phyloP scores from a whole-genome alignment of 1,139 yeast species.

The Geotrichum fermentans region DNA sequence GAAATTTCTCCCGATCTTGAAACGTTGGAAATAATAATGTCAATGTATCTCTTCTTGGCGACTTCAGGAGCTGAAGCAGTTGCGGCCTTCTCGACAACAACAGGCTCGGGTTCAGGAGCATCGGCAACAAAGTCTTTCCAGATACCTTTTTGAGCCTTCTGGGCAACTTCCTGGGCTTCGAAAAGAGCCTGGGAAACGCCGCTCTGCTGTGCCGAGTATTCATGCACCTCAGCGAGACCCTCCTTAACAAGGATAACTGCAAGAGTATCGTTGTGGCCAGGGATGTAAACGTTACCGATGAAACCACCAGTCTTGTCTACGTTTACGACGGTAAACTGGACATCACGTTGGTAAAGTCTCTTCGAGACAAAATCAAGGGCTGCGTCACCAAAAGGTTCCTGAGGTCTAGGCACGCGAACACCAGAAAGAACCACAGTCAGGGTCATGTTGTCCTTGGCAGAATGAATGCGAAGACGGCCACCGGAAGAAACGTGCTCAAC shows the following conservation, averaged over 20 bases:
- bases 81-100: slow-evolving; percentile 13
- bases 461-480: slow-evolving; percentile 59
- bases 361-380: slow-evolving; percentile 55
- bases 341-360: slow-evolving; percentile 65
- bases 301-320: slow-evolving; percentile 79
- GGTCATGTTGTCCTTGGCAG: slow-evolving; percentile 69
- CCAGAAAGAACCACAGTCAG: slow-evolving; percentile 76
- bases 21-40: slow-evolving; percentile 58
- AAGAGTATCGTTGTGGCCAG: slow-evolving; percentile 51
- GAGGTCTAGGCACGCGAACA: slow-evolving; percentile 45
- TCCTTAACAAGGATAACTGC: slow-evolving; percentile 57
- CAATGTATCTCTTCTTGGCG: slow-evolving; percentile 45
- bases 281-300: slow-evolving; percentile 62
- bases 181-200: slow-evolving; percentile 50
- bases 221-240: slow-evolving; percentile 66
- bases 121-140: slow-evolving; percentile 55
- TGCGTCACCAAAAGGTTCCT: slow-evolving; percentile 46
- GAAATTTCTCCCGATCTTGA: slow-evolving; percentile 49
- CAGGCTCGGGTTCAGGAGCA: slow-evolving; percentile 33
- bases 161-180: slow-evolving; percentile 63
- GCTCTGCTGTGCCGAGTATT: slow-evolving; percentile 57
- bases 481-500: slow-evolving; percentile 69
- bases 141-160: slow-evolving; percentile 51
- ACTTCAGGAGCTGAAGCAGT: slow-evolving; percentile 20
- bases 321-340: slow-evolving; percentile 62